phyloP scores from a whole-genome alignment of 202 grass and related monocot species.

The Zoysia matrella region DNA sequence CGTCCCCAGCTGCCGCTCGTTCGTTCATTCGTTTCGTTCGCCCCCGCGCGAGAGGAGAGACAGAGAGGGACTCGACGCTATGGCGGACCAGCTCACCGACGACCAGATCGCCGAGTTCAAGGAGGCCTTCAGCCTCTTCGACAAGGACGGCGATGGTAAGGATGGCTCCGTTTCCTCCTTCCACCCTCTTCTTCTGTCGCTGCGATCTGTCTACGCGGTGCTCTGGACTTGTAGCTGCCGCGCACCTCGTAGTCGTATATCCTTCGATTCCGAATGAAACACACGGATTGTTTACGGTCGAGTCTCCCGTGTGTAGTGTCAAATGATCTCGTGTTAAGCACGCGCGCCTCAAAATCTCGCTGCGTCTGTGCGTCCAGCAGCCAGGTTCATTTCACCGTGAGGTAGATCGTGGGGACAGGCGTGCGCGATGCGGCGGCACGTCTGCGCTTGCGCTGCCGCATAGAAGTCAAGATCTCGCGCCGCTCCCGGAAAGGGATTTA shows the following conservation, averaged over 20 bases:
- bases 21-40: neutral
- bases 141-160: conserved; percentile 86
- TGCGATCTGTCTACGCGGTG: neutral
- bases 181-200: neutral
- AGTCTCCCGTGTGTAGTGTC: neutral
- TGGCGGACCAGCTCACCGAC: conserved; percentile 93
- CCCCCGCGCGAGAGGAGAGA: neutral
- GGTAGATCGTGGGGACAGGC: neutral
- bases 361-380: neutral
- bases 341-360: neutral
- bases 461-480: conserved; percentile 17
- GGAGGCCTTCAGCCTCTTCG: conserved; percentile 98
- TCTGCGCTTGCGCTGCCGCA: neutral
- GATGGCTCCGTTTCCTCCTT: too few species aligned
- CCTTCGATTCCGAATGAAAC: neutral
- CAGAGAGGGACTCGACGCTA: conserved; percentile 25
- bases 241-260: neutral
- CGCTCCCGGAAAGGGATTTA: conserved; percentile 6
- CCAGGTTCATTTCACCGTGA: neutral
- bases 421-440: conserved; percentile 22
- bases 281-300: neutral
- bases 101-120: conserved; percentile 99
- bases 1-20: too few species aligned
- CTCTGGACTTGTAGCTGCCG: neutral
- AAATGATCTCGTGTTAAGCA: neutral